Percentiles rank a stretch among this genome's conserved stretches.
Conservation (phyloP, 805 yeast genomes). For the Cyberlindnera galapagoensis region DNA sequence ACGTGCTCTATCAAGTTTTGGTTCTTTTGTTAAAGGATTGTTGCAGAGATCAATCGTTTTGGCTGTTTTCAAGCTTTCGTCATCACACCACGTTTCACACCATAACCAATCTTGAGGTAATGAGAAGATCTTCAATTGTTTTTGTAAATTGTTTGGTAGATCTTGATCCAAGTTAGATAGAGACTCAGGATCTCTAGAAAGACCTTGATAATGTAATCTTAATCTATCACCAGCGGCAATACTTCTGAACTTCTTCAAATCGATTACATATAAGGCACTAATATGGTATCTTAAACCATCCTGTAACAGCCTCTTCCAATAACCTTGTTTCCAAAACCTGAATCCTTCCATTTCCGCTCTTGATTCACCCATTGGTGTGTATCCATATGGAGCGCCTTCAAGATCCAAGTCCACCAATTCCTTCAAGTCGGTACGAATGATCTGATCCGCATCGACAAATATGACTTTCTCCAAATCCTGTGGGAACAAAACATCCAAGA, state of each 20-base stretch:
- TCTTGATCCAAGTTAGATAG: constrained; percentile 87
- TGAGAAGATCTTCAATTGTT: constrained; percentile 57
- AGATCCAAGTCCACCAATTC: constrained; percentile 65
- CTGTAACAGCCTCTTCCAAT: constrained; percentile 65
- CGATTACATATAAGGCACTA: constrained; percentile 80
- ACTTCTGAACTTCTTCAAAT: constrained; percentile 58
- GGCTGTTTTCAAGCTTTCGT: constrained; percentile 51
- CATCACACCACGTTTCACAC: constrained; percentile 92
- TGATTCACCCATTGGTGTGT: constrained; percentile 82
- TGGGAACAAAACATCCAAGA: constrained; percentile 85
- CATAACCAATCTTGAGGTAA: constrained; percentile 82
- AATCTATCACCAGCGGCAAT: constrained; percentile 71
- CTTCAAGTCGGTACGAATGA: constrained; percentile 66
- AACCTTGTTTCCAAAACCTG: constrained; percentile 90
- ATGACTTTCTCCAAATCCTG: constrained; percentile 65
- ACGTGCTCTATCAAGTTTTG: constrained; percentile 67
- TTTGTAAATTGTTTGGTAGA: constrained; percentile 82
- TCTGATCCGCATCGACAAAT: constrained; percentile 83
- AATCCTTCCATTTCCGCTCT: constrained; percentile 75
- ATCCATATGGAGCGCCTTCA: constrained; percentile 81
- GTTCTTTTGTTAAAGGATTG: constrained; percentile 77
- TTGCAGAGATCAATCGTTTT: constrained; percentile 80
- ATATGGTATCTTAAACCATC: constrained; percentile 59
- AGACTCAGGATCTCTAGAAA: constrained; percentile 75
- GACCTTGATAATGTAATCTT: constrained; percentile 76